Conservation (phyloP, 441 rosid genomes). For the Aquilaria agallochum region DNA sequence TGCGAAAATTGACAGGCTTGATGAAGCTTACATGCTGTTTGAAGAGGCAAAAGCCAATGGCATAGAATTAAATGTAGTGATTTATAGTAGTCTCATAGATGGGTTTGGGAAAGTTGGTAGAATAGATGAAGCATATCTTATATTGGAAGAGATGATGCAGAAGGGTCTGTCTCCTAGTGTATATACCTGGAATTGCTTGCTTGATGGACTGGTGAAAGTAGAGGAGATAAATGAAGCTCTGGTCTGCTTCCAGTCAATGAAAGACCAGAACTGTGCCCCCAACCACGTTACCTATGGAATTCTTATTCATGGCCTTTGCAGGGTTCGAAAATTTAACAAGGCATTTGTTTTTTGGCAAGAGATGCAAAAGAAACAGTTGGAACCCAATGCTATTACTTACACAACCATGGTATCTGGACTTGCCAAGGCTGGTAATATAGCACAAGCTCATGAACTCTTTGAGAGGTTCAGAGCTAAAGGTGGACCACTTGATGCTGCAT, state of each 20-base stretch:
- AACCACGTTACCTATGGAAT: constrained; percentile 76
- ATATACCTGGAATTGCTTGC: constrained; percentile 94
- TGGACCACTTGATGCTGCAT: constrained; percentile 72
- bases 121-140: constrained; percentile 90
- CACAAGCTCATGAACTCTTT: constrained; percentile 62
- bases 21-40: constrained; percentile 94
- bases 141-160: constrained; percentile 94
- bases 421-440: constrained; percentile 86
- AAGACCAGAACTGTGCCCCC: constrained; percentile 68
- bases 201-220: constrained; percentile 34
- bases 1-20: constrained; percentile 89
- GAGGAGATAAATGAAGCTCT: too few relatives aligned
- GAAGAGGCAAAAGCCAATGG: constrained; percentile 89
- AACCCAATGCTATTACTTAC: constrained; percentile 66
- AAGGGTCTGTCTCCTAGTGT: constrained; percentile 78
- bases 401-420: constrained; percentile 88
- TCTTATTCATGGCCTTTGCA: constrained; percentile 86
- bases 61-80: constrained; percentile 65
- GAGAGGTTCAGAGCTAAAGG: constrained; percentile 70
- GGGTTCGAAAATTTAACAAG: constrained; percentile 81
- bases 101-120: constrained; percentile 98
- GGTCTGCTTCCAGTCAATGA: constrained; percentile 77
- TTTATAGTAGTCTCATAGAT: constrained; percentile 40
- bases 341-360: constrained; percentile 99
- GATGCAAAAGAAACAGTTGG: constrained; percentile 78